A percentile compares a stretch with the other conserved stretches of the same genome.
phyloP scores from a whole-genome alignment of 805 yeast species.

The Ogataea methylovora region DNA sequence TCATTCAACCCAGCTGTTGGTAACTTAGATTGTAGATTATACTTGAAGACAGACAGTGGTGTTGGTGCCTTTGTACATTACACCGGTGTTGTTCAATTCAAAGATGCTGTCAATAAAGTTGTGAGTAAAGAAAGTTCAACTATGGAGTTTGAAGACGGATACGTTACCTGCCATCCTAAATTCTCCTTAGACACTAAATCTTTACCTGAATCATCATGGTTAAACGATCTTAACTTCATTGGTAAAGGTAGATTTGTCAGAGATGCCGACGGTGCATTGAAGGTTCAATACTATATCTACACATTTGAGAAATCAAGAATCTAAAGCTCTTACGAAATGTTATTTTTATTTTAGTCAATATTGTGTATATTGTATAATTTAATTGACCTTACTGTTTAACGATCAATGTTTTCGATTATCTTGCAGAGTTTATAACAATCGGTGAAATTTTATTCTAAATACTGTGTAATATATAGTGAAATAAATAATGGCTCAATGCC shows the following conservation, averaged over 20 bases:
- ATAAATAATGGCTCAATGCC: too few species aligned
- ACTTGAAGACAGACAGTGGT: conserved; percentile 34
- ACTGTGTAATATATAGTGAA: too few species aligned
- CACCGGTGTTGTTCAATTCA: conserved; percentile 39
- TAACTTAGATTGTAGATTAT: conserved; percentile 41
- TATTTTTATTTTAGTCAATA: not conserved
- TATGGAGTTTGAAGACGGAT: conserved; percentile 37
- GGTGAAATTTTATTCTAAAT: too few species aligned
- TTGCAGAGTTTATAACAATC: too few species aligned
- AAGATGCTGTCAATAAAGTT: conserved; percentile 29
- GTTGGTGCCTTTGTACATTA: conserved; percentile 35
- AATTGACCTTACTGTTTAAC: too few species aligned
- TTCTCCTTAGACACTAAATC: conserved; percentile 34
- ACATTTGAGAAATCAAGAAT: conserved; percentile 17
- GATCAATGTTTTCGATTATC: too few species aligned
- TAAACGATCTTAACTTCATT: conserved; percentile 35
- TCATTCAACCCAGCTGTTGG: conserved; percentile 20
- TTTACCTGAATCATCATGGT: conserved; percentile 44
- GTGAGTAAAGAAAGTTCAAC: conserved; percentile 22
- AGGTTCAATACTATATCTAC: conserved; percentile 50
- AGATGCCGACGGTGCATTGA: conserved; percentile 34
- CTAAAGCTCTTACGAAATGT: not conserved
- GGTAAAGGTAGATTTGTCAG: conserved; percentile 57
- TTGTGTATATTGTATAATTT: too few species aligned
- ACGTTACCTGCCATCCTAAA: conserved; percentile 40